phyloP scores from a whole-genome alignment of 768 basidiomycete genomes.

The Lentinula edodes region DNA sequence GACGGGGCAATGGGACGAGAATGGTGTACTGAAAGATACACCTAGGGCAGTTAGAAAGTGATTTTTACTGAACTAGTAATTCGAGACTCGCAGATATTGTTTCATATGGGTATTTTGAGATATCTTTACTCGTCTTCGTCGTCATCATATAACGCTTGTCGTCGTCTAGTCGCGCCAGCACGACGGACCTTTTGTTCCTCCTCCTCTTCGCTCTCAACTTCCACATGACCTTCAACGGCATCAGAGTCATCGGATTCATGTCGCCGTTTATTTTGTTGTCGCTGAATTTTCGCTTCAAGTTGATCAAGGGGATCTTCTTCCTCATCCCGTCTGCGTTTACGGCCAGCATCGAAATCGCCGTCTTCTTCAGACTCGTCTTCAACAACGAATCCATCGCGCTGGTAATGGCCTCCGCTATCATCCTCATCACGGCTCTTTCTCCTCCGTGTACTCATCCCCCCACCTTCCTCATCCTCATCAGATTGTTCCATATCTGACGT shows the following conservation, averaged over 20 bases:
- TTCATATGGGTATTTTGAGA: neutral
- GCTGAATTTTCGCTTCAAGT: conserved; percentile 59
- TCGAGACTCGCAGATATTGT: neutral
- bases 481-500: conserved; percentile 61
- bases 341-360: conserved; percentile 31
- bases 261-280: conserved; percentile 28
- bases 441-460: conserved; percentile 25
- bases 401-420: conserved; percentile 64
- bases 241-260: conserved; percentile 23
- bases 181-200: conserved; percentile 66
- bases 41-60: conserved; percentile 21
- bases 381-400: conserved; percentile 82
- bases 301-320: conserved; percentile 60
- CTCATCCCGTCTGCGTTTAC: conserved; percentile 33
- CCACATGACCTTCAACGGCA: conserved; percentile 48
- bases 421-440: conserved; percentile 42
- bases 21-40: conserved; percentile 43
- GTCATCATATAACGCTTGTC: conserved; percentile 55
- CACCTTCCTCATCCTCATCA: conserved; percentile 52
- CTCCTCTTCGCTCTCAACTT: conserved; percentile 72
- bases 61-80: neutral
- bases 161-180: conserved; percentile 47
- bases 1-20: conserved; percentile 49
- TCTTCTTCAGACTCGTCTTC: conserved; percentile 74
- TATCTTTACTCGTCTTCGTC: conserved; percentile 43